Conservation (phyloP, 2,329 filamentous ascomycete genomes). For the Hymenoscyphus scutula region DNA sequence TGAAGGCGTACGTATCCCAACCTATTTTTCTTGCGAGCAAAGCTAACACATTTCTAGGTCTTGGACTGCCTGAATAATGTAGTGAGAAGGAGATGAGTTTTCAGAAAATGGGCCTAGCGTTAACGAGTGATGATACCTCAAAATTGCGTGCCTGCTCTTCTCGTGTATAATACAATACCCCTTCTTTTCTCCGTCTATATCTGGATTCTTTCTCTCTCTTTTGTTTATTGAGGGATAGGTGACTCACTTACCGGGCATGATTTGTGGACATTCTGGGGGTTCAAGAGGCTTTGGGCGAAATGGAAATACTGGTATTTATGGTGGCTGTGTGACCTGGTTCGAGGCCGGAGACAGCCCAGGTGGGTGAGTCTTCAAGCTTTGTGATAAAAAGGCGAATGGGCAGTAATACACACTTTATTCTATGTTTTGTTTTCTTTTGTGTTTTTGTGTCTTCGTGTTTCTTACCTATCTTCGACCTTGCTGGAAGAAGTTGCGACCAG, state of each 20-base stretch:
- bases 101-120: constrained; percentile 18
- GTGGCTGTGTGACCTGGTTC: background rate
- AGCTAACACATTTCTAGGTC: constrained; percentile 23
- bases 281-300: background rate
- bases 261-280: background rate
- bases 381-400: background rate
- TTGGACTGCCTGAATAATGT: constrained; percentile 32
- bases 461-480: background rate
- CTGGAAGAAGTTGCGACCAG: no score
- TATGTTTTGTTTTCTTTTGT: background rate
- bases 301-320: constrained; percentile 6
- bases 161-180: constrained; percentile 28
- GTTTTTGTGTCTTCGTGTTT: background rate
- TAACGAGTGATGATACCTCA: constrained; percentile 29
- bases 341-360: background rate
- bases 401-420: background rate
- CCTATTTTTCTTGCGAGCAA: background rate
- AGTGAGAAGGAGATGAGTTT: constrained; percentile 28
- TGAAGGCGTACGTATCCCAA: constrained; percentile 32
- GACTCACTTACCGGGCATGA: background rate
- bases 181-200: constrained; percentile 22
- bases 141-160: constrained; percentile 18
- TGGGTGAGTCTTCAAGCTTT: background rate
- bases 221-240: constrained; percentile 14
- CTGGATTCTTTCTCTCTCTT: constrained; percentile 18